Evolutionary conservation across 371 early-diverging fungal genomes (phyloP), one percentile per base, ranked within the genome.

Genomic region (Circinella minor): DNA sequence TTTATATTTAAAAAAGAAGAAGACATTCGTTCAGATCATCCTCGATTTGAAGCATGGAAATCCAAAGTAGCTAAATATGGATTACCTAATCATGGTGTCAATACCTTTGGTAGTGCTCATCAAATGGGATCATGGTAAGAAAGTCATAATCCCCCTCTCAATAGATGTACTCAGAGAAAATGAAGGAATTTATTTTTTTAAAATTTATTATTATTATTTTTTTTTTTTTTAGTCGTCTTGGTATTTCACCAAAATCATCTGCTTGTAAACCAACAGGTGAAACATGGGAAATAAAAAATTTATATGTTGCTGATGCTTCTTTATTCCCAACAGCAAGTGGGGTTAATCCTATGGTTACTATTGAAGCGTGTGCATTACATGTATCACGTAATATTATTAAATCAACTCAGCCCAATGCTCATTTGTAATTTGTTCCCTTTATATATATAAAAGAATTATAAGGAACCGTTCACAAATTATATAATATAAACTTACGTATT

Each of bases 281-380:
- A 76, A 85, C 87, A 5, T 93, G 90, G 89, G 93, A 91, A 66
- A 80, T 88, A 61, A 81, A 89, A 71, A 80, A 85, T 36, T 70
- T 92, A 34, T 92, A 86, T 66, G 89, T 93, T 6, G 87, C 89
- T 9, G 93, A 93, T 71, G 88, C 89, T 4, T 87, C 86, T 3
- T 20, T 90, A 43, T 90, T 92, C 75, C 92, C 92, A 3, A 89
- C 91, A 0, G 81, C 90, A 6, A 74, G 71, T 36, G 93, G 94
- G 55, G 92, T 92, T 59, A 90, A 91, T 72, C 92, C 92, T 4
- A 92, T 92, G 91, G 77, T 89, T 3, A 90, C 88, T 1, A 79
- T 76, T 15, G 80, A 86, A 66, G 72, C 81, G 9, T 65, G 87
- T 36, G 81, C 80, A 17, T 70, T 86, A 36, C 69, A 73, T 36